A percentile compares a stretch with the other conserved stretches of the same genome.
Evolutionary conservation across 2,329 filamentous ascomycete genomes (phyloP).

Genomic region (Cladophialophora yegresii): DNA sequence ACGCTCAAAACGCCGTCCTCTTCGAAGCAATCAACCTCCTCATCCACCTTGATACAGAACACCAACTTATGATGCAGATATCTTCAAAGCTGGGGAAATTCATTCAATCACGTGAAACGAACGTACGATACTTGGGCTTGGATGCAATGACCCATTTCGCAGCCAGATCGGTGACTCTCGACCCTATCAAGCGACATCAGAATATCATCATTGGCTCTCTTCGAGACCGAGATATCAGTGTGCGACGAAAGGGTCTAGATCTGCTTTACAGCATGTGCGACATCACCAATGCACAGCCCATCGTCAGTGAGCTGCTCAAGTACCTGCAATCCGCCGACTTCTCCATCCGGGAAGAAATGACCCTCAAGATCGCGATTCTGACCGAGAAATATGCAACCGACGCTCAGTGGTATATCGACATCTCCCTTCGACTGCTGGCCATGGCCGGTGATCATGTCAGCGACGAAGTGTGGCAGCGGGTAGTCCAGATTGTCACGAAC

Average conservation of each 20-base stretch:
- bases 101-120: constrained; percentile 94
- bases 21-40: constrained; percentile 99
- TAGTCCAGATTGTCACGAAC: constrained; percentile 98
- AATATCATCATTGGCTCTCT: constrained; percentile 92
- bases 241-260: constrained; percentile 91
- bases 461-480: constrained; percentile 98
- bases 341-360: constrained; percentile 98
- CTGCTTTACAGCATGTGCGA: constrained; percentile 99
- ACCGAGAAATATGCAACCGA: constrained; percentile 99
- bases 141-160: constrained; percentile 99
- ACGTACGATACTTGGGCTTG: constrained; percentile 90
- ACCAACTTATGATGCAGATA: constrained; percentile 92
- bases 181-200: constrained; percentile 97
- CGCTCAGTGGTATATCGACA: constrained; percentile 99
- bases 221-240: constrained; percentile 94
- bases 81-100: constrained; percentile 89
- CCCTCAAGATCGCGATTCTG: constrained; percentile 95
- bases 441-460: constrained; percentile 98
- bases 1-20: constrained; percentile 94
- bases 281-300: constrained; percentile 85
- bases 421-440: constrained; percentile 87
- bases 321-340: constrained; percentile 97
- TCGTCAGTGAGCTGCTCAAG: constrained; percentile 88
- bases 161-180: constrained; percentile 86
- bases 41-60: constrained; percentile 94